Evolutionary conservation across 164 flowering plant species (phyloP), one percentile per base, ranked within the genome.

Genomic region (Brasenia schreberi): DNA sequence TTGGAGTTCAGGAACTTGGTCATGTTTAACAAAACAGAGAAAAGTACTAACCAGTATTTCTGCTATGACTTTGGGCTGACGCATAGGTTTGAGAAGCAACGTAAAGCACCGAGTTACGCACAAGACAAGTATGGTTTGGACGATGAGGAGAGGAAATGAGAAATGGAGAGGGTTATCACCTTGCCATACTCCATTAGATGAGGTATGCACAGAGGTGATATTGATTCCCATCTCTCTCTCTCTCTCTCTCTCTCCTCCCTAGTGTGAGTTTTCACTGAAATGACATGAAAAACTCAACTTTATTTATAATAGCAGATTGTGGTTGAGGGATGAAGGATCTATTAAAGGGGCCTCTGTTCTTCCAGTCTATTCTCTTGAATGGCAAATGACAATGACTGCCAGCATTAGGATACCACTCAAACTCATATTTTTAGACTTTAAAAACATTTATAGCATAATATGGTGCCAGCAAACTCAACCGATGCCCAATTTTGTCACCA

Each of bases 51-150:
- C 92, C 0, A 86, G n/a, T 0, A 89, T 89, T 70, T 92, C 97
- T 0, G 97, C 92, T 18, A 89, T 79, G 77, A 92, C 97, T 74
- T 79, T 82, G 44, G 97, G 96, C 66, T 92, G 97, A 27, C 96
- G 85, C 63, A 92, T 86, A 19, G 97, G 96, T 64, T 82, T 89
- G 74, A 92, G 80, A 44, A 84, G 77, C 75, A 83, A 77, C 62
- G 86, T 80, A 42, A 92, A 85, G 72, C 68, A 68, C 62, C 93
- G 92, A 65, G 72, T 77, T 70, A 86, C 7, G 53, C 70, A n/a
- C 63, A 89, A 72, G 71, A 92, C 70, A 1, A 92, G 42, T 16
- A 74, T 72, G 11, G 83, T 84, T 66, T 92, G 97, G 11, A 83
- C 16, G 0, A 92, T 82, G 17, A 92, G 69, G 9, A 92, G 80